These are phyloP conservation scores for Fragaria nilgerrensis DNA, from an alignment of 306 rosid genomes.

Conservation along the genomic window DNA sequence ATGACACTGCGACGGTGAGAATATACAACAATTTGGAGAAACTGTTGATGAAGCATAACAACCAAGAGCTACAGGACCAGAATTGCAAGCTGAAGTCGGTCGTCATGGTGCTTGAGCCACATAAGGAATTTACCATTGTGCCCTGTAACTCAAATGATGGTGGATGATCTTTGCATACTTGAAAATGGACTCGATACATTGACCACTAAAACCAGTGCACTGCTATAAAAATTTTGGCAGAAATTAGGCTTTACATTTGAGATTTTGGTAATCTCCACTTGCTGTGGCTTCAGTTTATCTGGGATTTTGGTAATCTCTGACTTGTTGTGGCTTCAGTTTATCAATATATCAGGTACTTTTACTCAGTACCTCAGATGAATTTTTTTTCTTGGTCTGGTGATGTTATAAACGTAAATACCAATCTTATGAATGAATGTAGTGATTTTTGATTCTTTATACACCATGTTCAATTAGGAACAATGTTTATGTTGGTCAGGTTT, in stretches of 20 bases:
- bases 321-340: background rate
- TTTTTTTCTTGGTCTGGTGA: too few relatives aligned
- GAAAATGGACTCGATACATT: background rate
- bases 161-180: background rate
- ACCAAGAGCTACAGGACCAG: slow-evolving; percentile 65
- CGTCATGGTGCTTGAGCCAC: slow-evolving; percentile 59
- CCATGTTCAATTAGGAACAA: too few relatives aligned
- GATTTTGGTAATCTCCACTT: background rate
- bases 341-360: too few relatives aligned
- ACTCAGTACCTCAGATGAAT: too few relatives aligned
- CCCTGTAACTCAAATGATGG: slow-evolving; percentile 29
- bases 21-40: slow-evolving; percentile 63
- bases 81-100: slow-evolving; percentile 60
- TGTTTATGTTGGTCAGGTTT: too few relatives aligned
- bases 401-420: too few relatives aligned
- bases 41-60: slow-evolving; percentile 34
- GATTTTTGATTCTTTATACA: too few relatives aligned
- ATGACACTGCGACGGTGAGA: slow-evolving; percentile 49
- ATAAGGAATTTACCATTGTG: slow-evolving; percentile 35
- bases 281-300: too few relatives aligned
- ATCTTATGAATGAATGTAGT: too few relatives aligned
- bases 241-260: background rate
- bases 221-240: background rate
- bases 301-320: background rate
- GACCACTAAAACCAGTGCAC: background rate